Conservation (phyloP, 2,329 filamentous ascomycete genomes). For the Epichloe sylvatica region DNA sequence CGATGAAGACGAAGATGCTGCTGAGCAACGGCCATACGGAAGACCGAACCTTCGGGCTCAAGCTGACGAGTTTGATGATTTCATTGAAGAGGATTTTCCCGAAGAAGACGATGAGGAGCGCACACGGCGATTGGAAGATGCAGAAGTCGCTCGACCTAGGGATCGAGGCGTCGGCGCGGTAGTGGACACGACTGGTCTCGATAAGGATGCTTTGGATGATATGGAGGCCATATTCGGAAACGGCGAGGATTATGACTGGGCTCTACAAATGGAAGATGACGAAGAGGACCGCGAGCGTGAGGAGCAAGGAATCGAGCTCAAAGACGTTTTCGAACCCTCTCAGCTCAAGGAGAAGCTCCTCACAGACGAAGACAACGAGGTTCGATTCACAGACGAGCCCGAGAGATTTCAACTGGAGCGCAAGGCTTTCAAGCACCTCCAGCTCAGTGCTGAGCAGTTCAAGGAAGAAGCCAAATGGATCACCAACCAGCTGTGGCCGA, state of each 20-base stretch:
- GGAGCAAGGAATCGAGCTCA: constrained; percentile 77
- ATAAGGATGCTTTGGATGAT: constrained; percentile 86
- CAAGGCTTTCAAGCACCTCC: constrained; percentile 71
- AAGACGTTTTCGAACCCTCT: constrained; percentile 95
- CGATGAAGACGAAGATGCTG: constrained; percentile 73
- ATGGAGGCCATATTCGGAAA: constrained; percentile 95
- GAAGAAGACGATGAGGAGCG: constrained; percentile 75
- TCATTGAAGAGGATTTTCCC: constrained; percentile 92
- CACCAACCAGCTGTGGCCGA: constrained; percentile 74
- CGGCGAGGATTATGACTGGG: constrained; percentile 92
- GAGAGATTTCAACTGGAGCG: constrained; percentile 90
- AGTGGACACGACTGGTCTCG: constrained; percentile 70
- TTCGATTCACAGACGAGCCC: constrained; percentile 77
- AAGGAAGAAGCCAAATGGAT: constrained; percentile 89
- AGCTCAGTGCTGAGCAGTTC: constrained; percentile 71
- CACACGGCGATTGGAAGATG: constrained; percentile 65
- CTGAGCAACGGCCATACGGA: constrained; percentile 36
- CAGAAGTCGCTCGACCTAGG: constrained; percentile 72
- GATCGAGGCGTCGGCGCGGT: constrained; percentile 55
- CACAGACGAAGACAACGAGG: constrained; percentile 87
- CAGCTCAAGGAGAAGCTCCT: constrained; percentile 88
- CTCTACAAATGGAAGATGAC: constrained; percentile 74
- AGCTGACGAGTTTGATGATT: constrained; percentile 78
- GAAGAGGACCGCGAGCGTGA: constrained; percentile 66
- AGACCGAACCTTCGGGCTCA: constrained; percentile 43